Evolutionary conservation across 2,329 filamentous ascomycete species (phyloP), one percentile per base, ranked within the genome.

Genomic region (Fusarium xylarioides): DNA sequence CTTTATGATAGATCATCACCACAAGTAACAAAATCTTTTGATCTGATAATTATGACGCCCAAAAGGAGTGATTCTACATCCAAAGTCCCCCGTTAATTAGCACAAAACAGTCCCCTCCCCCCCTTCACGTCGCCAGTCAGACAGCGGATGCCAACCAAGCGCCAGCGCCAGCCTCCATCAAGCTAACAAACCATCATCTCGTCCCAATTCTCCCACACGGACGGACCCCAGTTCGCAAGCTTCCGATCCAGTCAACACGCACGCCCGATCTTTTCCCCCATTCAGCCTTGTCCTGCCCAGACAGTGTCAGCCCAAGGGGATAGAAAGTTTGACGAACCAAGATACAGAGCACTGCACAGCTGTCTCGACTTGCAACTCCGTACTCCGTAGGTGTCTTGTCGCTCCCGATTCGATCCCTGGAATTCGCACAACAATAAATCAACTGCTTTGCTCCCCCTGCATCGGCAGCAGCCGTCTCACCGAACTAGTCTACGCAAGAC

Each of bases 391-490:
- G 58, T 58, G 42, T 59, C 32, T 34, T 53, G 46, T 69, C 23
- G 23, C 46, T 42, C 64, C 66, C 63, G 12, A 66, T 63, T 58
- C 38, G 55, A 65, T 73, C 66, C 71, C 52, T 68, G 63, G 50
- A 64, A 26, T 42, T 58, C 66, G 47, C 67, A 74, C 63, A 67
- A 49, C 62, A 58, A 68, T 67, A 59, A 73, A 68, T 64, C 71
- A 68, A 71, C 35, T 47, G 21, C 60, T 64, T 47, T 44, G 19
- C 62, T 66, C 66, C 76, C 74, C 76, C 76, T 78, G 76, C 74
- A 67, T 77, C 73, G 71, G 71, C 66, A 64, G 63, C 52, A 70
- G 63, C 71, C 65, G 68, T 68, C 69, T 73, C 64, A 73, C 69
- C 72, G 70, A 72, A 65, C 59, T 69, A 64, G 64, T 63, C 67